Evolutionary conservation across 345 rosid genomes (phyloP), one percentile per base, ranked within the genome.

Genomic region (Conringia planisiliqua): DNA sequence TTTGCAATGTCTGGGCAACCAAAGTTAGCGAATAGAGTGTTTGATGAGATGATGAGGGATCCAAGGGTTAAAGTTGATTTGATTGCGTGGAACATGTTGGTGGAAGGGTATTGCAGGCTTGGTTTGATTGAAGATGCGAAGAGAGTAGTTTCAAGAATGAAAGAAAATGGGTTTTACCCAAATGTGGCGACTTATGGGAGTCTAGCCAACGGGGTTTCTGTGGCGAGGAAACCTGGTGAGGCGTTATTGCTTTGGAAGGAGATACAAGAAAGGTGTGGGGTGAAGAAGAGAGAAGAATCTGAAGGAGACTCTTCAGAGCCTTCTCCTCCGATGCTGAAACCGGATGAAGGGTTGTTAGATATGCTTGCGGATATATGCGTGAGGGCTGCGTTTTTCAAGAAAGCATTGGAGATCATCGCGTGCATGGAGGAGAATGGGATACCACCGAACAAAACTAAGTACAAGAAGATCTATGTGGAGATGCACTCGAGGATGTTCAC

Each of bases 401-500:
- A 94, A 84, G 96, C 98, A 17, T 80, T 94, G 55, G 96, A 93
- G 79, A 88, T 91, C 51, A 88, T 94, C 16, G 97, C 92, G 0
- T 94, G 96, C 70, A 90, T 94, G 97, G 97, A 94, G 75, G 96
- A 94, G 64, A 83, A 91, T 43, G 93, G 95, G 11, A 91, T 94
- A 58, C 77, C 88, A 1, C 96, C 97, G 16, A 88, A 94, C 72
- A 91, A 90, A 81, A 91, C 93, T 1, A 91, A 94, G 85, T 94
- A 85, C 67, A 88, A 88, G 79, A 87, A 83, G 68, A 94, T 91
- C 4, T 94, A 91, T 56, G 92, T 91, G 63, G 97, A 91, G 83
- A 90, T 94, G 98, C 97, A 90, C 32, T 94, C 97, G 1, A 88
- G 93, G 83, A 88, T 94, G 96, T 94, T 94, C 61, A 91, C 93